Percentiles rank a stretch among this genome's conserved stretches.
Conservation (phyloP, 1,284 basidiomycete species). For the Papiliotrema fonsecae region DNA sequence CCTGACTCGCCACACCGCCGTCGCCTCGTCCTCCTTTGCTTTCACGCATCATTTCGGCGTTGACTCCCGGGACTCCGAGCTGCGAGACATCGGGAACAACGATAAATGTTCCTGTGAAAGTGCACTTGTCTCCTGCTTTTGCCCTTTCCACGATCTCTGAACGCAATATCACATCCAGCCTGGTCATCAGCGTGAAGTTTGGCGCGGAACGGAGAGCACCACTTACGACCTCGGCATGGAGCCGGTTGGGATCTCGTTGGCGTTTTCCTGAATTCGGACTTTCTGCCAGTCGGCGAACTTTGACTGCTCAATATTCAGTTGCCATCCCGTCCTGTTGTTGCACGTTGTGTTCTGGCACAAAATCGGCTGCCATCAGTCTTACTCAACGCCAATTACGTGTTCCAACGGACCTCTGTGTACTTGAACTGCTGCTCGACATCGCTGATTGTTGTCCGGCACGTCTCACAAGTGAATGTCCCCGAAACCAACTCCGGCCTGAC, state of each 20-base stretch:
- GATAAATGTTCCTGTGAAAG: conserved; percentile 96
- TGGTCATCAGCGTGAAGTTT: conserved; percentile 36
- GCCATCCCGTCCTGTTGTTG: conserved; percentile 84
- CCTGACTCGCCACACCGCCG: conserved; percentile 70
- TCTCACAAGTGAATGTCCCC: conserved; percentile 88
- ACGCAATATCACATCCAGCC: conserved; percentile 88
- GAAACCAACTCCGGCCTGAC: conserved; percentile 91
- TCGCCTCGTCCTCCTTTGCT: conserved; percentile 62
- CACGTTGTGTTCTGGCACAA: conserved; percentile 92
- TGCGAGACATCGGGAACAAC: conserved; percentile 98
- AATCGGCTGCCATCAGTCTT: conserved; percentile 59
- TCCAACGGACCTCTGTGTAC: conserved; percentile 77
- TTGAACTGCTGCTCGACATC: conserved; percentile 99
- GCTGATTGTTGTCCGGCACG: conserved; percentile 79
- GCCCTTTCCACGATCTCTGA: conserved; percentile 94
- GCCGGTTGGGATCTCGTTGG: conserved; percentile 97
- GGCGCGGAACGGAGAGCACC: neutral
- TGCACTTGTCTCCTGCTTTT: conserved; percentile 98
- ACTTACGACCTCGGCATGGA: conserved; percentile 81
- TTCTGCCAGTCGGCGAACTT: conserved; percentile 99
- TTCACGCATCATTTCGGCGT: conserved; percentile 87
- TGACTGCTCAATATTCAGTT: conserved; percentile 91
- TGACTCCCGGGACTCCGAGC: conserved; percentile 90
- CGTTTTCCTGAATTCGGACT: conserved; percentile 97
- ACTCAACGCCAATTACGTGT: neutral